Conservation (phyloP, 2,329 filamentous ascomycete species). For the Pestalotiopsis sp. region DNA sequence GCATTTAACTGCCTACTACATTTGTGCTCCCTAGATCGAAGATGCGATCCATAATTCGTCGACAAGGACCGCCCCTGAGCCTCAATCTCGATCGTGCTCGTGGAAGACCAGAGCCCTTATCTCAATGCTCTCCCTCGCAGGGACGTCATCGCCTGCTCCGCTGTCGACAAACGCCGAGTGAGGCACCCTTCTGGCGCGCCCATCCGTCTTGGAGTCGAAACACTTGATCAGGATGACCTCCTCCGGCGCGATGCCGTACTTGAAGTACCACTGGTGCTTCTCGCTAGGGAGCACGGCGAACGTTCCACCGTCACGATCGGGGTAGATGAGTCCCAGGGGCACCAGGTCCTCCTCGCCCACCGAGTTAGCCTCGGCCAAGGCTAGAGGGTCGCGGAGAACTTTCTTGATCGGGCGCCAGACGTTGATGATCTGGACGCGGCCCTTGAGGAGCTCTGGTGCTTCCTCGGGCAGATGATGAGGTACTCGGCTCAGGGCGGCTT, state of each 20-base stretch:
- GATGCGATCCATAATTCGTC: neutral
- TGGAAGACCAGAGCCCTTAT: constrained; percentile 53
- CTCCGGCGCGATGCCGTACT: constrained; percentile 47
- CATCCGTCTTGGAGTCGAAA: constrained; percentile 57
- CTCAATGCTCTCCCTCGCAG: constrained; percentile 61
- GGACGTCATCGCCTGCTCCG: constrained; percentile 35
- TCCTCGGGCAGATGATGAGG: constrained; percentile 41
- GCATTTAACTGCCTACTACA: too few species aligned
- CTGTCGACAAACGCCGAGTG: constrained; percentile 54
- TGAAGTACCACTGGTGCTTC: constrained; percentile 51
- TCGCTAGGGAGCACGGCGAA: constrained; percentile 40
- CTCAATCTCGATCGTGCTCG: constrained; percentile 30
- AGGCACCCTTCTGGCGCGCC: constrained; percentile 48
- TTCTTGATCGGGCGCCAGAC: constrained; percentile 50
- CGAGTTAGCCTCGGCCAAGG: constrained; percentile 48
- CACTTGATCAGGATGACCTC: constrained; percentile 61
- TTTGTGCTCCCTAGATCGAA: neutral
- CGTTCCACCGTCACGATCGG: constrained; percentile 47
- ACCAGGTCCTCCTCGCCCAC: constrained; percentile 51
- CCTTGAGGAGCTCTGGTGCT: constrained; percentile 38
- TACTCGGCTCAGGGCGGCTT: constrained; percentile 36
- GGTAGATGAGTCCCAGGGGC: constrained; percentile 47
- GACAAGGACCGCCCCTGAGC: neutral
- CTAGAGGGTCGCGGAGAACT: constrained; percentile 53
- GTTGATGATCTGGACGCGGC: constrained; percentile 53